These are phyloP conservation scores for Candida nitratophila DNA, from an alignment of 805 yeast species.

Conservation along the genomic window DNA sequence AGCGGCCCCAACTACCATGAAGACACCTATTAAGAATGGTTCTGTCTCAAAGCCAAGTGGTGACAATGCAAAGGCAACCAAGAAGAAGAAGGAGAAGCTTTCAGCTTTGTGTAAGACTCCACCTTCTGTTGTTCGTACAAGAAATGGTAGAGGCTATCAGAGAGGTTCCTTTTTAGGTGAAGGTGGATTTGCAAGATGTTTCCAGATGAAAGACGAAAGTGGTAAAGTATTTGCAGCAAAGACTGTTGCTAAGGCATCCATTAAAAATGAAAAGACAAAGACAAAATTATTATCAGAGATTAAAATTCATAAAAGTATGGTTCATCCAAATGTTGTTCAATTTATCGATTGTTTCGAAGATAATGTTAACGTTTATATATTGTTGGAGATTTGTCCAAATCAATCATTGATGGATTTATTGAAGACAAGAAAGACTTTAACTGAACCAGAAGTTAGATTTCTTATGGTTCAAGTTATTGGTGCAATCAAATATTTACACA, in stretches of 20 bases:
- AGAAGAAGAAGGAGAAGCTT: slow-evolving; percentile 81
- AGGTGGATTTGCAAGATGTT: slow-evolving; percentile 98
- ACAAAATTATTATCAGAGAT: slow-evolving; percentile 85
- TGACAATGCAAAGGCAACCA: slow-evolving; percentile 19
- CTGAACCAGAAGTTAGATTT: slow-evolving; percentile 87
- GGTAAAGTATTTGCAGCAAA: slow-evolving; percentile 93
- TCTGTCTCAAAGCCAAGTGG: slow-evolving; percentile 22
- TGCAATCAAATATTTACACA: slow-evolving; percentile 88
- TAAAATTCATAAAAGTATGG: slow-evolving; percentile 85
- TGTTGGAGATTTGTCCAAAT: slow-evolving; percentile 91
- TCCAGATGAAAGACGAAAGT: slow-evolving; percentile 86
- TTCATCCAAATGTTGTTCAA: slow-evolving; percentile 84
- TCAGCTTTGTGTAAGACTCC: slow-evolving; percentile 94
- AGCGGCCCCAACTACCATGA: slow-evolving; percentile 4
- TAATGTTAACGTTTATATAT: slow-evolving; percentile 85
- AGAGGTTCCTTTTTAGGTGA: slow-evolving; percentile 91
- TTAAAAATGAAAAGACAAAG: slow-evolving; percentile 84
- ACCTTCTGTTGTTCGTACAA: slow-evolving; percentile 84
- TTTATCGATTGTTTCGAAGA: slow-evolving; percentile 97
- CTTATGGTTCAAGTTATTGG: slow-evolving; percentile 91
- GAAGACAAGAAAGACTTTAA: slow-evolving; percentile 72
- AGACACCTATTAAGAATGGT: slow-evolving; percentile 33
- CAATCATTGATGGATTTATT: slow-evolving; percentile 91
- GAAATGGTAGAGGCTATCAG: slow-evolving; percentile 81
- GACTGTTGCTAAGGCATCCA: slow-evolving; percentile 94